phyloP scores from a whole-genome alignment of 768 basidiomycete species.

The Lactarius pseudohatsudake region DNA sequence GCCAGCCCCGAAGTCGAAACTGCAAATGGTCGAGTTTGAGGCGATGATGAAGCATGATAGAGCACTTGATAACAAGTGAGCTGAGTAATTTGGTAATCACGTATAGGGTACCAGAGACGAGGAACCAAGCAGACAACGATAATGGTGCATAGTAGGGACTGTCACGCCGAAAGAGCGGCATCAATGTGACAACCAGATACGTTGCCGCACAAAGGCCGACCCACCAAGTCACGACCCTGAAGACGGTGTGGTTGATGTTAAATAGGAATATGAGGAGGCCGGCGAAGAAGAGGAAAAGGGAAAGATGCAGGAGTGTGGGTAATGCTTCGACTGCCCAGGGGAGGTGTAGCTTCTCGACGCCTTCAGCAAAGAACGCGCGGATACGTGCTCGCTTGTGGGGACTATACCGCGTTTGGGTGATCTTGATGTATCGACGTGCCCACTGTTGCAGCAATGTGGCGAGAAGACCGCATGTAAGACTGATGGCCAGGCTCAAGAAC shows the following conservation, averaged over 20 bases:
- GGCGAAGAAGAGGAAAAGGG: slow-evolving; percentile 23
- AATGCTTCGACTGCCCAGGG: slow-evolving; percentile 6
- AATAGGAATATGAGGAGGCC: slow-evolving; percentile 16
- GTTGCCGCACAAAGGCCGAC: background rate
- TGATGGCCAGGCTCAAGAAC: slow-evolving; percentile 16
- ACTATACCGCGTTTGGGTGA: background rate
- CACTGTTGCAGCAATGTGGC: slow-evolving; percentile 18
- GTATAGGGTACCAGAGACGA: background rate
- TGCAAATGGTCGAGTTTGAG: background rate
- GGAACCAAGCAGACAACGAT: background rate
- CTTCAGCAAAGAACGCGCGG: slow-evolving; percentile 9
- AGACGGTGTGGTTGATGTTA: slow-evolving; percentile 10
- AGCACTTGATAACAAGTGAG: background rate
- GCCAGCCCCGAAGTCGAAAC: background rate
- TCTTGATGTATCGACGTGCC: slow-evolving; percentile 3
- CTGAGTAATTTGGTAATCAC: background rate
- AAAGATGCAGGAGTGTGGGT: slow-evolving; percentile 17
- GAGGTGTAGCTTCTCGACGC: background rate
- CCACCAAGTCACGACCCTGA: background rate
- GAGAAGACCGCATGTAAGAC: slow-evolving; percentile 8
- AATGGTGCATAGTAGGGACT: slow-evolving; percentile 10
- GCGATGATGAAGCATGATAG: no score
- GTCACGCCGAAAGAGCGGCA: slow-evolving; percentile 4
- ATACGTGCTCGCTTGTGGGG: slow-evolving; percentile 2
- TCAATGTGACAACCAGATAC: slow-evolving; percentile 1